Evolutionary conservation across 2,329 filamentous ascomycete species (phyloP).

Genomic region (Aspergillus tubingensis): DNA sequence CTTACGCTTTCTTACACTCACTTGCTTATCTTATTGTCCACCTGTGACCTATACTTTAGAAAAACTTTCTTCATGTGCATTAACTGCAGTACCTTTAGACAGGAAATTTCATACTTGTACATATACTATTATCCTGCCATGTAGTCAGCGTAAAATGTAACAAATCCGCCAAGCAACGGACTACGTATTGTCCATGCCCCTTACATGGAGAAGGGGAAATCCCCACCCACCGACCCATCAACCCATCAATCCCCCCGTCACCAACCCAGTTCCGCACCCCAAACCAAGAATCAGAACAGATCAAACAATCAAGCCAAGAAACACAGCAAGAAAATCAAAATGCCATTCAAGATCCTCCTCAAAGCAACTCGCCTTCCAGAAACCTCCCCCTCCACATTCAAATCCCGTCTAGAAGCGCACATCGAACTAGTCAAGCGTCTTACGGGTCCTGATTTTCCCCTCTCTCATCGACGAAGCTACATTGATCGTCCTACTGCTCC

Average conservation of each 20-base stretch:
- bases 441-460: neutral
- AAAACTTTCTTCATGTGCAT: too few relatives aligned
- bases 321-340: neutral
- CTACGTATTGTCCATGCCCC: too few relatives aligned
- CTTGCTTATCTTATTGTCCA: too few relatives aligned
- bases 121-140: too few relatives aligned
- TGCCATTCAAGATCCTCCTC: neutral
- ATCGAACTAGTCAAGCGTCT: neutral
- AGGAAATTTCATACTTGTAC: too few relatives aligned
- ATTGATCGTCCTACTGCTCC: neutral
- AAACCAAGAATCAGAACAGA: neutral
- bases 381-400: neutral
- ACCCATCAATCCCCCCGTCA: neutral
- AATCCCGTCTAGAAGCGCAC: neutral
- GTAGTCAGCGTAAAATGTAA: too few relatives aligned
- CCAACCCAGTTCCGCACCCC: neutral
- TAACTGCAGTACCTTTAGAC: too few relatives aligned
- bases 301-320: neutral
- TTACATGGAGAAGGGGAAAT: neutral
- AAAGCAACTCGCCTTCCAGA: neutral
- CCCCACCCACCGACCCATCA: neutral
- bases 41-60: too few relatives aligned
- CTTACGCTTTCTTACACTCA: too few relatives aligned
- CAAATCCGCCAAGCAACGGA: too few relatives aligned
- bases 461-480: neutral